Percentiles rank a stretch among this genome's conserved stretches.
Conservation (phyloP, 2,329 filamentous ascomycete genomes). For the Colletotrichum caudatum region DNA sequence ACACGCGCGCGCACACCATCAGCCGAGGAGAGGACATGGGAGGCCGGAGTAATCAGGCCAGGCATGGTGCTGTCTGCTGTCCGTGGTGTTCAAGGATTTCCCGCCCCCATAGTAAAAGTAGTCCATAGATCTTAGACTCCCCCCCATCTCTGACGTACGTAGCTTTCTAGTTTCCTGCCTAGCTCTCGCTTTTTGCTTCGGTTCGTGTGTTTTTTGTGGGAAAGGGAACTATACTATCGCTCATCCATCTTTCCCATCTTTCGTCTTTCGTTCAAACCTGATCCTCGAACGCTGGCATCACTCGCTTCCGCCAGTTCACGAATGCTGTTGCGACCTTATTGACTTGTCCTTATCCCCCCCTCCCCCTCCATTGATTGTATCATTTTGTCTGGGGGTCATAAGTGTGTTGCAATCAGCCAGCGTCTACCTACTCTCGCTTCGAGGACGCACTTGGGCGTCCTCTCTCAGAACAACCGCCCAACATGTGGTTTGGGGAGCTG, state of each 20-base stretch:
- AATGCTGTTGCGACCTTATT: conserved; percentile 20
- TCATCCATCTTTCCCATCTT: conserved; percentile 36
- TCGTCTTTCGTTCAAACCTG: conserved; percentile 35
- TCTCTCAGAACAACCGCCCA: conserved; percentile 32
- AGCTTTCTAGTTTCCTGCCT: conserved; percentile 33
- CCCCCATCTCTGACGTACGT: conserved; percentile 39
- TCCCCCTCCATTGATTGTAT: not conserved
- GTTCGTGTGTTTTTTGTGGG: conserved; percentile 32
- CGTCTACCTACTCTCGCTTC: conserved; percentile 30
- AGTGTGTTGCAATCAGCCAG: conserved; percentile 29
- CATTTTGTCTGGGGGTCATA: conserved; percentile 14
- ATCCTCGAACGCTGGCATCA: conserved; percentile 33
- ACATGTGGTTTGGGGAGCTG: conserved; percentile 36
- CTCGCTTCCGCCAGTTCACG: conserved; percentile 38
- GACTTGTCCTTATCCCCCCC: conserved; percentile 11
- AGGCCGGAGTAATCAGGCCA: conserved; percentile 4
- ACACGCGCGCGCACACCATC: not conserved
- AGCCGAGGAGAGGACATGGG: not conserved
- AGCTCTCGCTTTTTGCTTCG: conserved; percentile 30
- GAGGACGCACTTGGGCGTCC: conserved; percentile 38
- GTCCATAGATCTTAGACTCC: conserved; percentile 17
- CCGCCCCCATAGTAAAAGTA: conserved; percentile 29
- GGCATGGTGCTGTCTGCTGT: not conserved
- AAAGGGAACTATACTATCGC: conserved; percentile 39
- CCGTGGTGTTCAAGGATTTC: conserved; percentile 32